phyloP scores from a whole-genome alignment of 371 early-diverging fungal genomes.

The Mucor racemosus region DNA sequence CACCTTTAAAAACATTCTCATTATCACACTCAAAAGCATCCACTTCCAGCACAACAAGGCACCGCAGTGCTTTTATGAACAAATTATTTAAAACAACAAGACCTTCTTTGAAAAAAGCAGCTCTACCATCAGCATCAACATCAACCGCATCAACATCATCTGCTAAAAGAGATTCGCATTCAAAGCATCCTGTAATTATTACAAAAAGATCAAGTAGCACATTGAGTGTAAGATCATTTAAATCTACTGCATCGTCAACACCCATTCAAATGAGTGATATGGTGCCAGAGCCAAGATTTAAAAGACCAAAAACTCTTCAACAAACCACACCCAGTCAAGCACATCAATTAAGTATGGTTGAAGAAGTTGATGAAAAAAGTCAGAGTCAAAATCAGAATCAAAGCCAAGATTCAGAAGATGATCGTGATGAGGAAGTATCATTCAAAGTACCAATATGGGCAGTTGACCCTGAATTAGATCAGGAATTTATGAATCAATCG shows the following conservation, averaged over 20 bases:
- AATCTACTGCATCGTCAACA: background rate
- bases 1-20: background rate
- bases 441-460: slow-evolving; percentile 14
- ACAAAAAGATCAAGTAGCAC: background rate
- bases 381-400: background rate
- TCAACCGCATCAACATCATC: background rate
- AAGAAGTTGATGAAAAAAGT: background rate
- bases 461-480: background rate
- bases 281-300: background rate
- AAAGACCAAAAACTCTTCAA: background rate
- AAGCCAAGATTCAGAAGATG: background rate
- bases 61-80: slow-evolving; percentile 10
- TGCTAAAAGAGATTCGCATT: background rate
- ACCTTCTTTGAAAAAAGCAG: background rate
- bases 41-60: background rate
- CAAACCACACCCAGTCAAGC: background rate
- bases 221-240: background rate
- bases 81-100: background rate
- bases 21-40: background rate
- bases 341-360: background rate
- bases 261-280: background rate
- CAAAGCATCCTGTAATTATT: background rate
- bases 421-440: background rate
- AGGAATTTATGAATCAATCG: slow-evolving; percentile 7
- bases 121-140: background rate